A percentile compares a stretch with the other conserved stretches of the same genome.
phyloP scores from a whole-genome alignment of 768 basidiomycete species.

The Amanita phalloides region DNA sequence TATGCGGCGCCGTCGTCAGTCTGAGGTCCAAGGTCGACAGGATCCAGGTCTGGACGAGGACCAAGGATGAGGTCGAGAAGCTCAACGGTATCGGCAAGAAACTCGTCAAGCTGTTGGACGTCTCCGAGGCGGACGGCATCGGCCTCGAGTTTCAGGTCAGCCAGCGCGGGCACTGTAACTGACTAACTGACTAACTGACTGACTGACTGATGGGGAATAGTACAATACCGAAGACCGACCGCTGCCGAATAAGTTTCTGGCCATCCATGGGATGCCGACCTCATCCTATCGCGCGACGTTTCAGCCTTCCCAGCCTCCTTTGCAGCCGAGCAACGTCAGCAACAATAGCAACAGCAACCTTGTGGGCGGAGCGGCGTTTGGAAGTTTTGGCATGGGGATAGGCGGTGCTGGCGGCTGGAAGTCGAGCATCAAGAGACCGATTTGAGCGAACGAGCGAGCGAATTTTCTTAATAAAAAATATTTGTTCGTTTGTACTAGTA shows the following conservation, averaged over 20 bases:
- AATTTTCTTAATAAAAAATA: no score
- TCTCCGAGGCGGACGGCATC: constrained; percentile 76
- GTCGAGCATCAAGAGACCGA: constrained; percentile 7
- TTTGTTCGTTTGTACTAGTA: no score
- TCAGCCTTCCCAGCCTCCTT: constrained; percentile 17
- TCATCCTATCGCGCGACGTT: constrained; percentile 63
- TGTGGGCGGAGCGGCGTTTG: constrained; percentile 17
- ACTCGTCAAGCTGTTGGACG: constrained; percentile 71
- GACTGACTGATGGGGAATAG: constrained; percentile 21
- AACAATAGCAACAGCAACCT: constrained; percentile 4
- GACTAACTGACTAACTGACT: no score
- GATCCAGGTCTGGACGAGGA: constrained; percentile 86
- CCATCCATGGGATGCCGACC: constrained; percentile 60
- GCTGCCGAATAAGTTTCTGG: constrained; percentile 69
- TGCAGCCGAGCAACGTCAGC: constrained; percentile 5
- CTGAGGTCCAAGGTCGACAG: constrained; percentile 79
- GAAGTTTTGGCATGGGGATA: constrained; percentile 20
- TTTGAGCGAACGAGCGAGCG: neutral
- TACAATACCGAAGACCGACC: constrained; percentile 87
- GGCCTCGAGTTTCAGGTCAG: constrained; percentile 84
- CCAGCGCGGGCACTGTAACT: no score
- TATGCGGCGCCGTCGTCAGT: constrained; percentile 83
- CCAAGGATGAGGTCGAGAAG: constrained; percentile 76
- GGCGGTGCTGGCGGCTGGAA: constrained; percentile 17
- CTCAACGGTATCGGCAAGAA: constrained; percentile 79